phyloP scores from a whole-genome alignment of 345 rosid species.

The Hypericum androsaemum region DNA sequence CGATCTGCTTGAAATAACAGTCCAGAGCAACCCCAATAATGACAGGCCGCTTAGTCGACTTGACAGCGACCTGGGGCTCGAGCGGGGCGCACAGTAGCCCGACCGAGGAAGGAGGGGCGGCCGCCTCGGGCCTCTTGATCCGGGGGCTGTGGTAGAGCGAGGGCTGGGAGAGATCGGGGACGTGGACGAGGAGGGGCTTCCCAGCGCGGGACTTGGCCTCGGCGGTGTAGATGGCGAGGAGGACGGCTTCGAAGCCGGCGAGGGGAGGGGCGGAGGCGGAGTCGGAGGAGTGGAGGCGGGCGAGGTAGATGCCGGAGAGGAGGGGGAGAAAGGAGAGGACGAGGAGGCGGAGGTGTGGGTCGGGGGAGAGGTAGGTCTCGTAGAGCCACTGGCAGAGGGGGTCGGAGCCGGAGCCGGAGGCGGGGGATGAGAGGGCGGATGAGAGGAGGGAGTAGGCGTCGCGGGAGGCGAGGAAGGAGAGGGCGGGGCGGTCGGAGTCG shows the following conservation, averaged over 20 bases:
- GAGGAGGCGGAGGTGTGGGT: conserved; percentile 70
- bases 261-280: conserved; percentile 47
- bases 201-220: conserved; percentile 79
- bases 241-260: conserved; percentile 89
- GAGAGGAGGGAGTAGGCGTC: conserved; percentile 55
- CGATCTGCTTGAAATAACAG: conserved; percentile 68
- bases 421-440: conserved; percentile 33
- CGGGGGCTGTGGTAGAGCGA: conserved; percentile 82
- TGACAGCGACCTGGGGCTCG: conserved; percentile 68
- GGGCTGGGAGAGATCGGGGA: conserved; percentile 82
- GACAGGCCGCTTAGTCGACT: conserved; percentile 66
- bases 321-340: conserved; percentile 81
- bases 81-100: conserved; percentile 57
- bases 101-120: conserved; percentile 30
- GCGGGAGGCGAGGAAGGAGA: conserved; percentile 72
- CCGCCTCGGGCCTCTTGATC: conserved; percentile 12
- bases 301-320: conserved; percentile 56
- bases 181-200: conserved; percentile 55
- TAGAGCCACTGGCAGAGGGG: conserved; percentile 96
- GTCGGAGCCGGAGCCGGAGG: conserved; percentile 82
- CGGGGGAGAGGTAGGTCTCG: conserved; percentile 78
- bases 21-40: conserved; percentile 65
- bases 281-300: conserved; percentile 62
- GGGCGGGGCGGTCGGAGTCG: conserved; percentile 86
- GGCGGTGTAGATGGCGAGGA: conserved; percentile 70